phyloP scores from a whole-genome alignment of 1,139 yeast genomes.

The Scheffersomyces parashehatae region DNA sequence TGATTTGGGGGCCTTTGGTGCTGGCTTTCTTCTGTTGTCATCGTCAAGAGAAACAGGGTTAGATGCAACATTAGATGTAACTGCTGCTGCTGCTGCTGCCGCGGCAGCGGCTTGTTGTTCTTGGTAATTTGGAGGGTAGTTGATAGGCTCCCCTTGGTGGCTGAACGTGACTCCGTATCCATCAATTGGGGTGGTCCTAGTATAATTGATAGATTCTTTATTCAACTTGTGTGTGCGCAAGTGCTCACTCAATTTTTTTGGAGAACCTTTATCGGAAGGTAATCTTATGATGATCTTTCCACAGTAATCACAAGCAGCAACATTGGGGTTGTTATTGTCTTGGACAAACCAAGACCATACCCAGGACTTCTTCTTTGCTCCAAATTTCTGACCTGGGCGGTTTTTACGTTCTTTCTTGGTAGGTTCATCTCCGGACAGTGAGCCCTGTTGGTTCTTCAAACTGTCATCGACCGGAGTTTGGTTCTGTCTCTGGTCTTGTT shows the following conservation, averaged over 20 bases:
- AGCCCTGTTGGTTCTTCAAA: constrained; percentile 6
- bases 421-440: constrained; percentile 3
- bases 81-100: constrained; percentile 5
- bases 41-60: constrained; percentile 4
- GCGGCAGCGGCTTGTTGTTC: constrained; percentile 3
- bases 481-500: constrained; percentile 21
- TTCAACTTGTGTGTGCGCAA: constrained; percentile 54
- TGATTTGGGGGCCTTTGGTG: constrained; percentile 2
- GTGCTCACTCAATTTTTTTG: constrained; percentile 60
- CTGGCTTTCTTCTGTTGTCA: constrained; percentile 4
- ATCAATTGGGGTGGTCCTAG: constrained; percentile 39
- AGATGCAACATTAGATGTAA: constrained; percentile 3
- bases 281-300: constrained; percentile 49
- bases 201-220: constrained; percentile 34
- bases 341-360: constrained; percentile 65
- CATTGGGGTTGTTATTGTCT: constrained; percentile 46
- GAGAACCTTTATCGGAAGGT: constrained; percentile 58
- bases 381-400: constrained; percentile 42
- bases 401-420: constrained; percentile 27
- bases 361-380: constrained; percentile 62
- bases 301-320: constrained; percentile 58
- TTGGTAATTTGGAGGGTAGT: constrained; percentile 12
- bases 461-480: constrained; percentile 9
- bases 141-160: constrained; percentile 27
- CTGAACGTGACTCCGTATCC: constrained; percentile 39